phyloP scores from a whole-genome alignment of 345 rosid genomes.

The Eucalyptus melliodora region DNA sequence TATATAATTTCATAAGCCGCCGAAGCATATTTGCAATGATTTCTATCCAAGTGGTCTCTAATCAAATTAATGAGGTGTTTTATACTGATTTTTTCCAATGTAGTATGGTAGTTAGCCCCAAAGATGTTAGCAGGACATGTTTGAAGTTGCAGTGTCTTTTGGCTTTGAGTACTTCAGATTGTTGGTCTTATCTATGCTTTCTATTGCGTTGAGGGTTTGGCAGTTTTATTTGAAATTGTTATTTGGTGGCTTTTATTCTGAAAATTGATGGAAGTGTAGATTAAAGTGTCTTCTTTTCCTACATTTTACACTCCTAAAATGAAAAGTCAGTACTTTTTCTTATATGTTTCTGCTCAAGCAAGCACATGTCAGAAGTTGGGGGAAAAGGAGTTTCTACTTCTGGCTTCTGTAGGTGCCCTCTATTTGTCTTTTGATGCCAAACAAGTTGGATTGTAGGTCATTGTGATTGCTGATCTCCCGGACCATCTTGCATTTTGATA shows the following conservation, averaged over 20 bases:
- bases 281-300: not conserved
- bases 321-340: not conserved
- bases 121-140: not conserved
- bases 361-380: not conserved
- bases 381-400: not conserved
- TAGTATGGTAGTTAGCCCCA: not conserved
- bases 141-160: not conserved
- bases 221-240: not conserved
- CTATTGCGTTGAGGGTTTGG: not conserved
- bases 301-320: not conserved
- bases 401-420: not conserved
- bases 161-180: not conserved
- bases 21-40: not conserved
- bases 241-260: not conserved
- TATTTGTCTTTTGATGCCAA: not conserved
- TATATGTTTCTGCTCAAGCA: not conserved
- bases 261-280: not conserved
- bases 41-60: not conserved
- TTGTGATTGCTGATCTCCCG: not conserved
- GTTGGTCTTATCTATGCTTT: not conserved
- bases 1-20: not conserved
- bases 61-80: not conserved
- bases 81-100: not conserved
- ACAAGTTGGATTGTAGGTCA: not conserved
- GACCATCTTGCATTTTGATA: not conserved